Evolutionary conservation across 2,329 filamentous ascomycete species (phyloP).

Genomic region (Apiospora saccharicola): DNA sequence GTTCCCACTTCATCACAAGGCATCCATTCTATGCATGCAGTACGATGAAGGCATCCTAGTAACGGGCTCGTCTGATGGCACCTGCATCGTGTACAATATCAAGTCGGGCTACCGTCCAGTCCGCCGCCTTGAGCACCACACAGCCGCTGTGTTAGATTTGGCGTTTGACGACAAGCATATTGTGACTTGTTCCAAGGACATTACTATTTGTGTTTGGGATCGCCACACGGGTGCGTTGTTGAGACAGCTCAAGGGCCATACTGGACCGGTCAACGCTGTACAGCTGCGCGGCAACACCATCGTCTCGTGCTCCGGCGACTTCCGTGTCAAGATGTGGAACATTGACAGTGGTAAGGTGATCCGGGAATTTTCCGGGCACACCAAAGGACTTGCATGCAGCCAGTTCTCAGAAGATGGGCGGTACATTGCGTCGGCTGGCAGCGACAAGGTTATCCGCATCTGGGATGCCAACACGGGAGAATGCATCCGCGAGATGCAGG

Average conservation of each 20-base stretch:
- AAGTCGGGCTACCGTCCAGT: conserved; percentile 80
- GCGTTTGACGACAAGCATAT: conserved; percentile 93
- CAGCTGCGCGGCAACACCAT: conserved; percentile 93
- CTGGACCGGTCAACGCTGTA: conserved; percentile 93
- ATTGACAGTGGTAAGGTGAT: conserved; percentile 87
- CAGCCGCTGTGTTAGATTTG: conserved; percentile 89
- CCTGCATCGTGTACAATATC: conserved; percentile 91
- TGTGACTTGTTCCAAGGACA: conserved; percentile 96
- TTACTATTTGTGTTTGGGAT: conserved; percentile 93
- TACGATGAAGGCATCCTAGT: conserved; percentile 94
- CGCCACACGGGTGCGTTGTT: conserved; percentile 78
- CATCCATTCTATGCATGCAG: conserved; percentile 92
- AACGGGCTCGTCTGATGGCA: conserved; percentile 91
- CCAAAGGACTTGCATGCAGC: conserved; percentile 92
- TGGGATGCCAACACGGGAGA: conserved; percentile 93
- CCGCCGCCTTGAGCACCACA: conserved; percentile 78
- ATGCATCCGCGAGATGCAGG: conserved; percentile 79
- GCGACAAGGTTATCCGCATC: conserved; percentile 94
- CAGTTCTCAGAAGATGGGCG: conserved; percentile 97
- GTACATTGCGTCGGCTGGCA: conserved; percentile 91
- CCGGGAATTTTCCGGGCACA: conserved; percentile 88
- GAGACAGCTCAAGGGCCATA: conserved; percentile 83
- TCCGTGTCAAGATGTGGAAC: conserved; percentile 94
- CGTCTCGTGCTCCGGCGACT: conserved; percentile 93
- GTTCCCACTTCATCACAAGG: conserved; percentile 77